phyloP scores from a whole-genome alignment of 345 rosid genomes.

The Eucalyptus regnans region DNA sequence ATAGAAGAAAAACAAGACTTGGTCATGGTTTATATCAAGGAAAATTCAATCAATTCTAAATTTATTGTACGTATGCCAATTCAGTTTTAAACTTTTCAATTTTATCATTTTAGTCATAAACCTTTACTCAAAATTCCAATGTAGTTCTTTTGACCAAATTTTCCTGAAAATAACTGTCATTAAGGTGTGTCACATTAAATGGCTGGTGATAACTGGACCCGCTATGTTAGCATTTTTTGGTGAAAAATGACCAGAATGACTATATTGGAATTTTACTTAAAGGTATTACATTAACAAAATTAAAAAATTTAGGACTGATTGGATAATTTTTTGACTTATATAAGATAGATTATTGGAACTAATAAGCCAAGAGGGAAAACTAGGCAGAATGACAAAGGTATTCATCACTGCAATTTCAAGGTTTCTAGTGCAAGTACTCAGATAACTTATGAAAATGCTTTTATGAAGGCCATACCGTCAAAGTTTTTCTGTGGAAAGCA shows the following conservation, averaged over 20 bases:
- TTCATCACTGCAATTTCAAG: background rate
- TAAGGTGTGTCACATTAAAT: background rate
- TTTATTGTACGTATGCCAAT: background rate
- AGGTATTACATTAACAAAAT: too few species aligned
- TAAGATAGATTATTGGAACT: background rate
- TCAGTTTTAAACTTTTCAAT: background rate
- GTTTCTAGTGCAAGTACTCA: background rate
- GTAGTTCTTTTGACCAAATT: background rate
- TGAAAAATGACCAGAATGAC: too few species aligned
- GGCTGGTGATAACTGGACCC: background rate
- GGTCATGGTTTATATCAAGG: background rate
- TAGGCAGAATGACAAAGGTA: background rate
- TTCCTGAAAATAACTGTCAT: background rate
- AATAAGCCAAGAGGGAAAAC: background rate
- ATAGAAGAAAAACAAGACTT: background rate
- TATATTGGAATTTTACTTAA: too few species aligned
- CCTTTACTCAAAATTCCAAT: background rate
- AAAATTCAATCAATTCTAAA: background rate
- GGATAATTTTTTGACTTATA: background rate
- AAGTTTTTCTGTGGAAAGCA: background rate
- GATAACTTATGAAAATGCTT: background rate
- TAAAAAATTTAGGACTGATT: background rate
- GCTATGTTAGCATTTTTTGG: rapidly evolving
- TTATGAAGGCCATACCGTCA: background rate
- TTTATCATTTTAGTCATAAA: background rate